Conservation (phyloP, 2,329 filamentous ascomycete species). For the Aureobasidium sp. region DNA sequence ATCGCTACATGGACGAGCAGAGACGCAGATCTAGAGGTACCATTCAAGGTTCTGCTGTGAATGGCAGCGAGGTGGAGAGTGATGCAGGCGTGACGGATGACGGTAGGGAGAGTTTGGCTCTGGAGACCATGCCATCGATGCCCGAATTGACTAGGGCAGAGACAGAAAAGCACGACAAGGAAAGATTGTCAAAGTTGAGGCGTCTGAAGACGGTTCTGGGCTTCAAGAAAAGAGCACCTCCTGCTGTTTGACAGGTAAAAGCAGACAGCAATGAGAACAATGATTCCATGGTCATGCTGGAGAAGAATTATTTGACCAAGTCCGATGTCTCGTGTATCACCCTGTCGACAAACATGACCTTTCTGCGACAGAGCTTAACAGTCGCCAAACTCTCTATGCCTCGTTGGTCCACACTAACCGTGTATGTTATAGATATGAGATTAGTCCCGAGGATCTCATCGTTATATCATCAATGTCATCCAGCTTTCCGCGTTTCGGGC, state of each 20-base stretch:
- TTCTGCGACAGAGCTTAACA: no score
- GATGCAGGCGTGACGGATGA: conserved; percentile 16
- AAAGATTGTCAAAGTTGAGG: conserved; percentile 27
- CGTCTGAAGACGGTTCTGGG: conserved; percentile 31
- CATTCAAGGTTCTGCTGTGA: not conserved
- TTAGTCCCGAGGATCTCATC: no score
- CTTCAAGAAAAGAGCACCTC: conserved; percentile 22
- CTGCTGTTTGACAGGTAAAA: not conserved
- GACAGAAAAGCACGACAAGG: conserved; percentile 27
- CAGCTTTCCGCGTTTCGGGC: no score
- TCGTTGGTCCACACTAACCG: no score
- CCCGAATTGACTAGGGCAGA: conserved; percentile 23
- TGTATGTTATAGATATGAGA: no score
- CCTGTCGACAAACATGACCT: not conserved
- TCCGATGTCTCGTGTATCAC: not conserved
- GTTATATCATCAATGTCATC: no score
- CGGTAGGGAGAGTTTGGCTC: conserved; percentile 4
- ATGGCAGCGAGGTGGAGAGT: not conserved
- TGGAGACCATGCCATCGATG: not conserved
- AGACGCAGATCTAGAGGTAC: conserved; percentile 22
- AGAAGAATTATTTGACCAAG: not conserved
- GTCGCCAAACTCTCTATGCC: no score
- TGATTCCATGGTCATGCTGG: not conserved
- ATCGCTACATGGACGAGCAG: conserved; percentile 27
- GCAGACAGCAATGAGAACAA: not conserved